phyloP scores from a whole-genome alignment of 768 basidiomycete genomes.

The Lentinula aciculospora region DNA sequence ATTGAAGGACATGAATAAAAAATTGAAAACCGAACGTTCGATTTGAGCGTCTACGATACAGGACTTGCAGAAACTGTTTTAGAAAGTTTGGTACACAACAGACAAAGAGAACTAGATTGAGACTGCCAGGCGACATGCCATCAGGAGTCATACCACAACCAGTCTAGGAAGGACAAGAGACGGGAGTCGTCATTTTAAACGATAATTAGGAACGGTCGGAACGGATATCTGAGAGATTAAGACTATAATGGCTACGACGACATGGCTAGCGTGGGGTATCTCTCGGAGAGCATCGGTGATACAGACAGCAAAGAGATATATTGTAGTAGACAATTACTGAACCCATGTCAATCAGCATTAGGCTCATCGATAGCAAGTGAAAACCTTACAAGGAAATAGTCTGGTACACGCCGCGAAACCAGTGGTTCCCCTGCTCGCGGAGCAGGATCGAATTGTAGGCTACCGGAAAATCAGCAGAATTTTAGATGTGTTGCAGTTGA shows the following conservation, averaged over 20 bases:
- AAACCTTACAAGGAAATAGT: constrained; percentile 83
- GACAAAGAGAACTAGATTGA: background rate
- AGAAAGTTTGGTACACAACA: background rate
- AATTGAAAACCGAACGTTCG: background rate
- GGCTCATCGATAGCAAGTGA: background rate
- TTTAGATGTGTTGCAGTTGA: constrained; percentile 1
- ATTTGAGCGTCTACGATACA: background rate
- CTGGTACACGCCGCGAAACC: constrained; percentile 91
- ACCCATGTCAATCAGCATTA: constrained; percentile 10
- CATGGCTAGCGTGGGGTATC: constrained; percentile 5
- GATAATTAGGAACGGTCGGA: background rate
- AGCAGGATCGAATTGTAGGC: constrained; percentile 99
- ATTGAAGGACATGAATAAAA: background rate
- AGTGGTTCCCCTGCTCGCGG: constrained; percentile 98
- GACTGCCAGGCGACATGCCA: background rate
- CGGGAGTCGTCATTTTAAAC: background rate
- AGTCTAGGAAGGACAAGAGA: background rate
- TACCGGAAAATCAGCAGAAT: constrained; percentile 22
- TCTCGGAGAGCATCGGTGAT: constrained; percentile 12
- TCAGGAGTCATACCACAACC: background rate
- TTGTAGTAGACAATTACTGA: constrained; percentile 10
- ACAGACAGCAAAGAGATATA: constrained; percentile 1
- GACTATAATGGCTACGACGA: constrained; percentile 3
- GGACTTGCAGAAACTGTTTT: background rate
- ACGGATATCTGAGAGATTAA: background rate